A percentile compares a stretch with the other conserved stretches of the same genome.
Evolutionary conservation across 352 stramenopile species (phyloP).

Genomic region (Lagenidium sp.): DNA sequence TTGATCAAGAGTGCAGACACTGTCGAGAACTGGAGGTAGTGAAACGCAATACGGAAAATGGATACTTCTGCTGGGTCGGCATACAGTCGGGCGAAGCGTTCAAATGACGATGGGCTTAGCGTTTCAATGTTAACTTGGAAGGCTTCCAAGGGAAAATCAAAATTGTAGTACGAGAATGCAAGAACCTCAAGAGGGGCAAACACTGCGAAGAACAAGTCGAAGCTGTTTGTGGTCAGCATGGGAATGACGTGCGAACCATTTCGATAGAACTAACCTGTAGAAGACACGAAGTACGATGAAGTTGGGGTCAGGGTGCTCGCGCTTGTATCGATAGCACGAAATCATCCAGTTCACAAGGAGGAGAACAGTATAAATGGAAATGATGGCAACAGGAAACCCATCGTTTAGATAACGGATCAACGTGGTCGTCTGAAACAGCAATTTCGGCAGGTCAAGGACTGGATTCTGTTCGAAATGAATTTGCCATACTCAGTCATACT

Average conservation of each 20-base stretch:
- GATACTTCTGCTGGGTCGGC: conserved; percentile 31
- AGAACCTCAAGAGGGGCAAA: conserved; percentile 36
- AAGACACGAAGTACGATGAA: conserved; percentile 4
- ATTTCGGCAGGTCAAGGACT: conserved; percentile 1
- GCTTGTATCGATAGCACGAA: neutral
- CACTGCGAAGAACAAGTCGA: conserved; percentile 55
- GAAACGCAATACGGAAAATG: conserved; percentile 32
- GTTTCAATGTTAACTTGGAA: conserved; percentile 24
- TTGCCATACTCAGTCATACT: too few relatives aligned
- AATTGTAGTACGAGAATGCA: conserved; percentile 27
- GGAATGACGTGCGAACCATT: neutral
- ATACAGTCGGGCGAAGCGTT: conserved; percentile 30
- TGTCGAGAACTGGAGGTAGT: conserved; percentile 30
- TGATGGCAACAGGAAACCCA: neutral
- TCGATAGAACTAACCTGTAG: conserved; percentile 11
- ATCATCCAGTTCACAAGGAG: conserved; percentile 4
- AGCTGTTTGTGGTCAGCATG: conserved; percentile 11
- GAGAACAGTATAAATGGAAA: neutral
- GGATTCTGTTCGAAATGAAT: too few relatives aligned
- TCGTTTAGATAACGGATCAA: conserved; percentile 2
- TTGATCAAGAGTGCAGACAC: conserved; percentile 17
- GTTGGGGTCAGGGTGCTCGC: neutral
- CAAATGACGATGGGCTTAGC: conserved; percentile 19
- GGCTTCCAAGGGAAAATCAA: conserved; percentile 25
- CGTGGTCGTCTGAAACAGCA: conserved; percentile 3